Conservation (phyloP, 164 flowering plant genomes). For the Annona squamosa region DNA sequence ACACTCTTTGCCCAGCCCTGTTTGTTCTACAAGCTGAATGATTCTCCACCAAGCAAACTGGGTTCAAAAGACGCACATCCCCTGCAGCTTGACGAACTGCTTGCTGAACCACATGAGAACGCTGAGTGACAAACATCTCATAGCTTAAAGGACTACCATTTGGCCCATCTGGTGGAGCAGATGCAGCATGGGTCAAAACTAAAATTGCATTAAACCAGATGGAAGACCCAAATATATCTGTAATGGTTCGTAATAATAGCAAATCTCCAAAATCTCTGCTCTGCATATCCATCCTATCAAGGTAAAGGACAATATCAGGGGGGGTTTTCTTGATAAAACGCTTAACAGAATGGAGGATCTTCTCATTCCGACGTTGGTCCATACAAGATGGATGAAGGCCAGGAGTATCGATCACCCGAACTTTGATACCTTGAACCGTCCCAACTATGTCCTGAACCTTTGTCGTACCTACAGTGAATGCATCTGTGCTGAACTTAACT, state of each 20-base stretch:
- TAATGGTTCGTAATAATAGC: slow-evolving; percentile 81
- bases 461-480: slow-evolving; percentile 74
- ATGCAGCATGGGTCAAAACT: slow-evolving; percentile 93
- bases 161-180: slow-evolving; percentile 98
- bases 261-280: slow-evolving; percentile 81
- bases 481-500: slow-evolving; percentile 73
- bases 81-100: slow-evolving; percentile 98
- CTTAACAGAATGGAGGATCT: slow-evolving; percentile 73
- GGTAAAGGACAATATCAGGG: slow-evolving; percentile 93
- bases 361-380: slow-evolving; percentile 80
- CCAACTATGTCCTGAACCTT: slow-evolving; percentile 97
- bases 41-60: slow-evolving; percentile 91
- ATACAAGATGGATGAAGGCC: slow-evolving; percentile 83
- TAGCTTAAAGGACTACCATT: slow-evolving; percentile 86
- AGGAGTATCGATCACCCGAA: slow-evolving; percentile 92
- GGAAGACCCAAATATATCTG: slow-evolving; percentile 79
- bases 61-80: slow-evolving; percentile 96
- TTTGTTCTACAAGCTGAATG: slow-evolving; percentile 95
- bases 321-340: slow-evolving; percentile 75
- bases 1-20: slow-evolving; percentile 94
- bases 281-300: slow-evolving; percentile 92
- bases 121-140: slow-evolving; percentile 94
- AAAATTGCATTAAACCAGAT: slow-evolving; percentile 98
- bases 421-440: slow-evolving; percentile 87
- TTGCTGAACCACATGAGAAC: slow-evolving; percentile 92